A percentile compares a stretch with the other conserved stretches of the same genome.
Conservation (phyloP, 441 rosid species). For the Sinapis alba region DNA sequence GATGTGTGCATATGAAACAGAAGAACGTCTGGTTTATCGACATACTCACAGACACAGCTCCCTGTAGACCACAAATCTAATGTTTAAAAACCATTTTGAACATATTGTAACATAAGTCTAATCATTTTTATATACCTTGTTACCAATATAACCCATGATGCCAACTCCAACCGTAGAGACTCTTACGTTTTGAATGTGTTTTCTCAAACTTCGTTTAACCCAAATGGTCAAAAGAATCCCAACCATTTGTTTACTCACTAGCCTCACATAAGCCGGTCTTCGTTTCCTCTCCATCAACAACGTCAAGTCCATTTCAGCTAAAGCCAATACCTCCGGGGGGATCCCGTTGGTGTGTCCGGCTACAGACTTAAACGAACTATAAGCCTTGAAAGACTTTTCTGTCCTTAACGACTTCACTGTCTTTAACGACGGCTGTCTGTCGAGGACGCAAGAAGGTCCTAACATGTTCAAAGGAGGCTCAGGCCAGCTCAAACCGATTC, state of each 20-base stretch:
- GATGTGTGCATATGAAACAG: conserved; percentile 76
- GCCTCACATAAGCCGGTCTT: conserved; percentile 70
- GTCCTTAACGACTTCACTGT: conserved; percentile 55
- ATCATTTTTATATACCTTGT: conserved; percentile 53
- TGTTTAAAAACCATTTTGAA: conserved; percentile 5
- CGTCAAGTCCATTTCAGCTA: conserved; percentile 72
- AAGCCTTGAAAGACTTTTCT: conserved; percentile 58
- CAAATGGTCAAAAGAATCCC: conserved; percentile 86
- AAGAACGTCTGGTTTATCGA: conserved; percentile 79
- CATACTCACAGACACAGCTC: conserved; percentile 88
- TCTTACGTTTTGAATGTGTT: conserved; percentile 76
- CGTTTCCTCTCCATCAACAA: conserved; percentile 70
- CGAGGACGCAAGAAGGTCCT: conserved; percentile 54
- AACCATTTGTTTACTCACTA: conserved; percentile 97
- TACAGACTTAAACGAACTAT: conserved; percentile 63
- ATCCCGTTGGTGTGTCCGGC: conserved; percentile 47
- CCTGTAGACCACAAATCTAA: conserved; percentile 47
- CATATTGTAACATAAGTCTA: not conserved
- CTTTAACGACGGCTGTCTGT: conserved; percentile 63
- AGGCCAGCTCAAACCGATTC: conserved; percentile 90
- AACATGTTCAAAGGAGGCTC: conserved; percentile 75
- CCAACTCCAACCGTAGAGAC: conserved; percentile 99
- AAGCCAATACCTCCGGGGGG: conserved; percentile 43
- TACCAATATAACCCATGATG: conserved; percentile 95
- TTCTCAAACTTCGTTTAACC: conserved; percentile 87